phyloP scores from a whole-genome alignment of 208 protist genomes.

The Acanthamoeba triangularis region DNA sequence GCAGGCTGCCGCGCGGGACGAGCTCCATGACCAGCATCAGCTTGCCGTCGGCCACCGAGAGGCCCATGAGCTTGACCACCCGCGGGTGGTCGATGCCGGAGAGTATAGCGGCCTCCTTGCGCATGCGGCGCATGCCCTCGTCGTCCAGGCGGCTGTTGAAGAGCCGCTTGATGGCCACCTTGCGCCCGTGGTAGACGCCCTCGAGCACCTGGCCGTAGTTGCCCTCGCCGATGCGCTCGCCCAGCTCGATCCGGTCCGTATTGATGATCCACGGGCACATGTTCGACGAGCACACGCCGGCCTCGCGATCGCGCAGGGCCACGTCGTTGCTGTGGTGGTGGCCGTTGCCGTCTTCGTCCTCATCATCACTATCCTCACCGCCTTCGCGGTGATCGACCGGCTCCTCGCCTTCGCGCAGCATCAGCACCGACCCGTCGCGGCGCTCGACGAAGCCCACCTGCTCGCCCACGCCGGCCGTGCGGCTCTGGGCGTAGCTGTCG shows the following conservation, averaged over 20 bases:
- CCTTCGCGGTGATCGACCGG: no score
- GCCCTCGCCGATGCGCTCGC: neutral
- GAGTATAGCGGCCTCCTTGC: slow-evolving; percentile 39
- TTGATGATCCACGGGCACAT: neutral
- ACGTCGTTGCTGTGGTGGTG: no score
- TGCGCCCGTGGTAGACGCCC: neutral
- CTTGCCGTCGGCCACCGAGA: neutral
- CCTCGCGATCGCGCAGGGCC: neutral
- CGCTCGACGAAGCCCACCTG: neutral
- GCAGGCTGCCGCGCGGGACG: neutral
- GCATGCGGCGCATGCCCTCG: neutral
- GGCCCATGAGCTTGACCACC: slow-evolving; percentile 64
- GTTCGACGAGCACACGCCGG: neutral
- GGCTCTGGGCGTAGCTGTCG: neutral
- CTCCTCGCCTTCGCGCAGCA: neutral
- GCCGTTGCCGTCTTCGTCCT: no score
- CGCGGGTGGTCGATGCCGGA: slow-evolving; percentile 49
- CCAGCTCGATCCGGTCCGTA: neutral
- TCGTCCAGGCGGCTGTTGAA: neutral
- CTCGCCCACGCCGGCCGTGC: neutral
- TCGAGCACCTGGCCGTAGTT: neutral
- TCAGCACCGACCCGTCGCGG: neutral
- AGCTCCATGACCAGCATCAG: slow-evolving; percentile 63
- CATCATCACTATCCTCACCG: no score
- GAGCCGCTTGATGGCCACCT: neutral